A percentile compares a stretch with the other conserved stretches of the same genome.
Evolutionary conservation across 1,139 yeast genomes (phyloP).

Genomic region (Arxiozyma heterogenica): DNA sequence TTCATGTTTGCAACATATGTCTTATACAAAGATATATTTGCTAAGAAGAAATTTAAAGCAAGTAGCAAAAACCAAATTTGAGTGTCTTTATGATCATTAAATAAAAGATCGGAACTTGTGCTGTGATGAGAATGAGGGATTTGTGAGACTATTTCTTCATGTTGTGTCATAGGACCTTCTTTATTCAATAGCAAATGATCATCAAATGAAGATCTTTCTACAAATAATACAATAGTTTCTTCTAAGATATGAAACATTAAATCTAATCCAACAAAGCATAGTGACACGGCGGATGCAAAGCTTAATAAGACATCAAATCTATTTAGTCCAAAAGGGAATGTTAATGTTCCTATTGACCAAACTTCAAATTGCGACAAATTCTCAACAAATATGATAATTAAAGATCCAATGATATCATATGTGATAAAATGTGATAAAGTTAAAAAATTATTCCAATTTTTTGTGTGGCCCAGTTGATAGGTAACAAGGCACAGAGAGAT

Average conservation of each 20-base stretch:
- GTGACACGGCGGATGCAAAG: conserved; percentile 75
- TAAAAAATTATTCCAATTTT: conserved; percentile 52
- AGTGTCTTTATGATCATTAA: conserved; percentile 23
- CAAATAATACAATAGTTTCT: conserved; percentile 50
- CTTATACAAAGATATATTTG: conserved; percentile 30
- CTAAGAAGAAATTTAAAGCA: conserved; percentile 23
- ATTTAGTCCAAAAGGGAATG: conserved; percentile 86
- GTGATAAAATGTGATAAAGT: conserved; percentile 82
- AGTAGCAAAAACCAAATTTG: conserved; percentile 30
- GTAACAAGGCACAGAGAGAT: conserved; percentile 32
- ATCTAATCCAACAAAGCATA: conserved; percentile 87
- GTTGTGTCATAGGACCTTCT: conserved; percentile 8
- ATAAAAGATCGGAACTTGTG: conserved; percentile 20
- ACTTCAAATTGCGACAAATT: conserved; percentile 83
- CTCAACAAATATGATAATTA: conserved; percentile 62
- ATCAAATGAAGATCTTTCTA: conserved; percentile 23
- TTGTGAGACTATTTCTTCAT: conserved; percentile 28
- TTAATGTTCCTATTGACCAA: conserved; percentile 78
- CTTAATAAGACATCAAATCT: conserved; percentile 81
- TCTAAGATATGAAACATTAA: conserved; percentile 76
- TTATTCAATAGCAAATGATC: conserved; percentile 9
- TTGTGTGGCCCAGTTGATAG: conserved; percentile 52
- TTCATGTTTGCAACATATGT: conserved; percentile 32
- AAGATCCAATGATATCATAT: conserved; percentile 77
- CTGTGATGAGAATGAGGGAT: conserved; percentile 54